Evolutionary conservation across 2,329 filamentous ascomycete genomes (phyloP).

Genomic region (Fusarium pseudograminearum): DNA sequence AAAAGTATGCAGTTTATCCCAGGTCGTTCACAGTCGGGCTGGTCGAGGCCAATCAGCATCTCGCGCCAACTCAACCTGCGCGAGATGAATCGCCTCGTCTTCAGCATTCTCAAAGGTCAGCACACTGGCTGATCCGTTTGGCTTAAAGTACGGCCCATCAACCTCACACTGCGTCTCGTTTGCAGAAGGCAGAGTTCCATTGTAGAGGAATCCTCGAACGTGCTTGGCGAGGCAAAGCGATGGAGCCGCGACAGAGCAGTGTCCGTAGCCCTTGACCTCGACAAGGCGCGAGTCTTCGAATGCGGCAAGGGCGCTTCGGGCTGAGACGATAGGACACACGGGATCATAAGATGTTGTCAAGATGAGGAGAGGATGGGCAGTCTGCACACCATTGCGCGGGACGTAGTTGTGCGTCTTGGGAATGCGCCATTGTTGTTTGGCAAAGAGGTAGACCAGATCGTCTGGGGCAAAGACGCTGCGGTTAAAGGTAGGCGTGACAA

Average conservation of each 20-base stretch:
- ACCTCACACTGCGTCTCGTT: constrained; percentile 53
- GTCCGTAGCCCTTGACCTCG: constrained; percentile 58
- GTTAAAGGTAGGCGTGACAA: constrained; percentile 52
- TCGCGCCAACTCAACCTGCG: constrained; percentile 32
- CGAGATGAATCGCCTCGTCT: constrained; percentile 38
- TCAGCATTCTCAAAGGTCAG: constrained; percentile 15
- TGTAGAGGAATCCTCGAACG: constrained; percentile 53
- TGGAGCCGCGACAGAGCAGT: constrained; percentile 55
- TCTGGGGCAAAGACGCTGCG: constrained; percentile 48
- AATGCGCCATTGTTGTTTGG: constrained; percentile 49
- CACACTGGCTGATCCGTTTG: constrained; percentile 3
- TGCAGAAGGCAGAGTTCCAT: constrained; percentile 53
- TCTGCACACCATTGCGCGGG: constrained; percentile 50
- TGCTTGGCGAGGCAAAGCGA: constrained; percentile 54
- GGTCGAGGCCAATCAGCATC: constrained; percentile 32
- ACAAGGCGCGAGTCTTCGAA: constrained; percentile 56
- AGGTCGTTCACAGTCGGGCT: neutral
- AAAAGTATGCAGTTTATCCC: neutral
- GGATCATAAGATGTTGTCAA: constrained; percentile 56
- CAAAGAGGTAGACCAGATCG: constrained; percentile 50
- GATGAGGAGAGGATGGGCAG: constrained; percentile 49
- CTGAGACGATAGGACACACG: constrained; percentile 62
- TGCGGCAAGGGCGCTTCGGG: constrained; percentile 50
- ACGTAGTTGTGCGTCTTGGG: constrained; percentile 48
- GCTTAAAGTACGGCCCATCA: constrained; percentile 55